These are phyloP conservation scores for Aspergillus kassunensis DNA, from an alignment of 495 filamentous ascomycete genomes.

Conservation along the genomic window DNA sequence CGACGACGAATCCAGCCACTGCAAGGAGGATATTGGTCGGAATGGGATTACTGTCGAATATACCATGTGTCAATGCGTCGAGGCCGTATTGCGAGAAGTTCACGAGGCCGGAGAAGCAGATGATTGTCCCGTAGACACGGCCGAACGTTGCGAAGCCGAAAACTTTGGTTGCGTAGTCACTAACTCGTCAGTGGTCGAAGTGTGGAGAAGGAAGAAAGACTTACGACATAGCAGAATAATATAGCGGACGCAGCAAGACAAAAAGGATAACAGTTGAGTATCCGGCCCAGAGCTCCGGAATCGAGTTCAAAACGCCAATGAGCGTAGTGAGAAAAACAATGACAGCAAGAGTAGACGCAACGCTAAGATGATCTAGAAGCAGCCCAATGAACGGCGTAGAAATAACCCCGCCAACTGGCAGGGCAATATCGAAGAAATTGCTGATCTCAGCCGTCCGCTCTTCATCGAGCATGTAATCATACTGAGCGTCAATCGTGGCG, in stretches of 20 bases:
- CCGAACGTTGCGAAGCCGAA: constrained; percentile 94
- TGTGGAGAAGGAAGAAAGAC: too few relatives aligned
- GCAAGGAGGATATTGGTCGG: constrained; percentile 74
- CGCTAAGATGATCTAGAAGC: constrained; percentile 67
- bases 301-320: constrained; percentile 74
- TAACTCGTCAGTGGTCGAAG: constrained; percentile 34
- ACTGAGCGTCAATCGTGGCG: constrained; percentile 82
- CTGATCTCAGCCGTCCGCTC: constrained; percentile 67
- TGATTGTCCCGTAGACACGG: constrained; percentile 87
- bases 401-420: constrained; percentile 79
- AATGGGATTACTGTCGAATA: constrained; percentile 66
- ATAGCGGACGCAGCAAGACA: constrained; percentile 49
- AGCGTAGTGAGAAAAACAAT: constrained; percentile 71
- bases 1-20: constrained; percentile 56
- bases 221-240: constrained; percentile 52
- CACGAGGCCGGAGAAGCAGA: constrained; percentile 78
- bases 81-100: constrained; percentile 82
- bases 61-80: constrained; percentile 73
- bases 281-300: constrained; percentile 67
- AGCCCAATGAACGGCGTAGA: constrained; percentile 83
- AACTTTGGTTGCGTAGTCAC: constrained; percentile 88
- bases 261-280: constrained; percentile 78
- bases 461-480: constrained; percentile 67
- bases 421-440: constrained; percentile 83
- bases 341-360: constrained; percentile 60